These are phyloP conservation scores for Domatiomyces globalis DNA, from an alignment of 2,329 filamentous ascomycete species.

Conservation along the genomic window DNA sequence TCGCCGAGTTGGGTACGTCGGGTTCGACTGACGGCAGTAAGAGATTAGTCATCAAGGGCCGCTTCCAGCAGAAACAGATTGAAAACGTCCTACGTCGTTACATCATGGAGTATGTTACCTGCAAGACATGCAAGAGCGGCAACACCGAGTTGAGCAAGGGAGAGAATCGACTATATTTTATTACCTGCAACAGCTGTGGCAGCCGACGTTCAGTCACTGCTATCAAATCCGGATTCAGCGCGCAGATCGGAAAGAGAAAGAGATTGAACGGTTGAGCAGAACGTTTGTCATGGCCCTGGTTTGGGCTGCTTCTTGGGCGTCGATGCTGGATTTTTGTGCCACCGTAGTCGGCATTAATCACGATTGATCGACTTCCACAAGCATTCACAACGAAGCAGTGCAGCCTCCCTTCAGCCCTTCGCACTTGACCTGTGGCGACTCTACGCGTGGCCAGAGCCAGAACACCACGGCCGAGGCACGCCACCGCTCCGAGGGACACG, in stretches of 20 bases:
- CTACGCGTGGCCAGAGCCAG: neutral
- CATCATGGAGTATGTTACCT: constrained; percentile 79
- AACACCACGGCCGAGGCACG: neutral
- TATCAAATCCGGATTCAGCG: constrained; percentile 99
- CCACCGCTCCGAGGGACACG: neutral
- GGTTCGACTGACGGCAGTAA: constrained; percentile 88
- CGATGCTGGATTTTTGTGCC: neutral
- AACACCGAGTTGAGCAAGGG: constrained; percentile 96
- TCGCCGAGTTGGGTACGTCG: constrained; percentile 94
- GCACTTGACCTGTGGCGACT: neutral
- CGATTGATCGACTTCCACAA: neutral
- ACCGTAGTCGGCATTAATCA: neutral
- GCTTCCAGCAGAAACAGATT: constrained; percentile 99
- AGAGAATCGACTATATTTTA: constrained; percentile 97
- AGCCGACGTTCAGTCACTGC: constrained; percentile 80
- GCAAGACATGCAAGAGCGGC: constrained; percentile 92
- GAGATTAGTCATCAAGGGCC: constrained; percentile 94
- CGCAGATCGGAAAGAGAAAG: constrained; percentile 96
- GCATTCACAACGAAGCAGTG: neutral
- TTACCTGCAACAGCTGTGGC: constrained; percentile 84
- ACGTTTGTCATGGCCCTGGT: neutral
- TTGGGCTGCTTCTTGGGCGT: neutral
- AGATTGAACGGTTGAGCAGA: constrained; percentile 65
- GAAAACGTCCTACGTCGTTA: constrained; percentile 94
- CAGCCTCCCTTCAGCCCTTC: neutral